Evolutionary conservation across 2,329 filamentous ascomycete species (phyloP).

Genomic region (Talaromyces sp.): DNA sequence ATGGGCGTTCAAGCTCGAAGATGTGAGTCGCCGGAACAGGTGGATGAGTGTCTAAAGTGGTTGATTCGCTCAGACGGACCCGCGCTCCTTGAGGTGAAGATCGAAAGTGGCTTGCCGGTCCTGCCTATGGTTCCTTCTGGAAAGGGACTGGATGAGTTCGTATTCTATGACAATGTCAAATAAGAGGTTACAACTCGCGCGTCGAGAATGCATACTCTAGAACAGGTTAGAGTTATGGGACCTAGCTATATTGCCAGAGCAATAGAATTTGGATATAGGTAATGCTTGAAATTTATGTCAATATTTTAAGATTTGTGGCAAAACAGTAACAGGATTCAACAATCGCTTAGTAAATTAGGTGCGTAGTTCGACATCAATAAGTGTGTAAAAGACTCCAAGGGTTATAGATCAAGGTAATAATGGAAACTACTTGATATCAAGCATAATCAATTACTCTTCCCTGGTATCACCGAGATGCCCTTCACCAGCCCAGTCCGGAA

Average conservation of each 20-base stretch:
- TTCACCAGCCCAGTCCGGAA: background rate
- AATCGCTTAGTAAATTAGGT: background rate
- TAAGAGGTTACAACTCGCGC: too few relatives aligned
- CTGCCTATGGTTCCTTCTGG: background rate
- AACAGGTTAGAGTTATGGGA: too few relatives aligned
- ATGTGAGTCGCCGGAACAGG: background rate
- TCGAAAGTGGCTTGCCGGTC: background rate
- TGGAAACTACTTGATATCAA: background rate
- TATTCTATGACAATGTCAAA: background rate
- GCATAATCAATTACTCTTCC: constrained; percentile 3
- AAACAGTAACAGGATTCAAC: too few relatives aligned
- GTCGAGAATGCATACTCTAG: too few relatives aligned
- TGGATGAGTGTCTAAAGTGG: background rate
- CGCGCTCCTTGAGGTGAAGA: background rate
- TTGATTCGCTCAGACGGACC: background rate
- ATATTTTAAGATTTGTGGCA: too few relatives aligned
- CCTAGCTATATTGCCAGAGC: too few relatives aligned
- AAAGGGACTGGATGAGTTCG: background rate
- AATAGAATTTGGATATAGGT: too few relatives aligned
- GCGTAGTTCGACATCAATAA: background rate
- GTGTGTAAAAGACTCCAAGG: background rate
- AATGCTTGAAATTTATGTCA: too few relatives aligned
- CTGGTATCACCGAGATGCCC: constrained; percentile 4
- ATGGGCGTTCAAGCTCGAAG: background rate
- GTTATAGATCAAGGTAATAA: too few relatives aligned